Conservation (phyloP, 768 basidiomycete species). For the Galerina sulciceps region DNA sequence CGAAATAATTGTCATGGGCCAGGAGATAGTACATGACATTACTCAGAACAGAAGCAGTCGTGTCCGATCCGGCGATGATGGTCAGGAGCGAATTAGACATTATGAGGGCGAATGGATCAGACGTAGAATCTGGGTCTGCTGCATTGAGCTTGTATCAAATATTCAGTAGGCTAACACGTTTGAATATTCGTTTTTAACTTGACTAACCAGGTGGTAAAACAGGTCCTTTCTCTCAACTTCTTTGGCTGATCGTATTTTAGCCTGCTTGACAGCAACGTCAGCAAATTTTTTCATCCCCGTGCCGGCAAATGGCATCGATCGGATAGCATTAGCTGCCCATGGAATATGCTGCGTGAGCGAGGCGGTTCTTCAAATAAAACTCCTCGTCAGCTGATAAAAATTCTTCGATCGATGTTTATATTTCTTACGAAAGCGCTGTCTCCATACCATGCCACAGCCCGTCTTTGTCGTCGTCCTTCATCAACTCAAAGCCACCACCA, state of each 20-base stretch:
- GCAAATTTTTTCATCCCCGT: slow-evolving; percentile 13
- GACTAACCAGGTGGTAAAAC: slow-evolving; percentile 31
- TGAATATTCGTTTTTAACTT: too few relatives aligned
- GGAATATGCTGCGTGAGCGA: slow-evolving; percentile 28
- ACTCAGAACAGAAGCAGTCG: slow-evolving; percentile 29
- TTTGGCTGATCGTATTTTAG: slow-evolving; percentile 18
- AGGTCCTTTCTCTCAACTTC: slow-evolving; percentile 27
- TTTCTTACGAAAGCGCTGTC: slow-evolving; percentile 23
- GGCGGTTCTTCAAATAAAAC: slow-evolving; percentile 12
- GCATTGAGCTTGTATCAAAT: slow-evolving; percentile 12
- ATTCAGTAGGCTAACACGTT: background rate
- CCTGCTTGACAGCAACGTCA: slow-evolving; percentile 23
- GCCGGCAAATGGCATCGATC: slow-evolving; percentile 12
- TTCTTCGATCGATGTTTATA: background rate
- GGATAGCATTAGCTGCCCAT: slow-evolving; percentile 21
- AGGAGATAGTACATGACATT: slow-evolving; percentile 33
- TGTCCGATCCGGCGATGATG: slow-evolving; percentile 39
- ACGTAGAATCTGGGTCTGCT: slow-evolving; percentile 12
- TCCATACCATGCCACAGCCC: slow-evolving; percentile 22
- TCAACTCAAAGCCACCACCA: slow-evolving; percentile 33
- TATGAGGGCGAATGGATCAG: slow-evolving; percentile 15
- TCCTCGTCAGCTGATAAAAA: background rate
- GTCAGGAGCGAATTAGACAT: slow-evolving; percentile 26
- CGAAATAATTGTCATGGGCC: slow-evolving; percentile 21
- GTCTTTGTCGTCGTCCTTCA: slow-evolving; percentile 33